Conservation (phyloP, 164 flowering plant genomes). For the Dillenia turbinata region DNA sequence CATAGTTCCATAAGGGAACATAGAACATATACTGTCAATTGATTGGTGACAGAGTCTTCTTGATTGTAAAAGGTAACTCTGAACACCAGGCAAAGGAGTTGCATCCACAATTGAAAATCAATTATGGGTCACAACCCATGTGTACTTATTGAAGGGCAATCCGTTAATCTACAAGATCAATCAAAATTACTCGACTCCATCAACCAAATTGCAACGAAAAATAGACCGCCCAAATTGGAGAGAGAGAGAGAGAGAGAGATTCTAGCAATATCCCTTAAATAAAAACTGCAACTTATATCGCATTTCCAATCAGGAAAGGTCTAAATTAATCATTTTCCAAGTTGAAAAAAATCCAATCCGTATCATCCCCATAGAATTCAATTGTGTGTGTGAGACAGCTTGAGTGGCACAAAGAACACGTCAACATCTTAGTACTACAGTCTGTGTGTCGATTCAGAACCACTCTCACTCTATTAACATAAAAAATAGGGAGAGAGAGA, state of each 20-base stretch:
- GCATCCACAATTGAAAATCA: slow-evolving; percentile 81
- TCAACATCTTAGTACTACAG: slow-evolving; percentile 14
- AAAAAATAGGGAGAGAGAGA: too few relatives aligned
- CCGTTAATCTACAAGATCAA: slow-evolving; percentile 49
- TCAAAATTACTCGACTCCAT: slow-evolving; percentile 3
- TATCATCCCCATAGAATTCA: too few relatives aligned
- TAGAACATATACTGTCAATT: slow-evolving; percentile 54
- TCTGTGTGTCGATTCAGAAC: too few relatives aligned
- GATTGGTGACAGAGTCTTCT: slow-evolving; percentile 89
- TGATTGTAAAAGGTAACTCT: slow-evolving; percentile 84
- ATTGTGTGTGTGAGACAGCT: slow-evolving; percentile 8
- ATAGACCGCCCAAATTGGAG: not conserved
- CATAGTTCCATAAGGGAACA: slow-evolving; percentile 3
- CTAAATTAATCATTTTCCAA: too few relatives aligned
- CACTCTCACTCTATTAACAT: too few relatives aligned
- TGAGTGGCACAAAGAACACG: slow-evolving; percentile 20
- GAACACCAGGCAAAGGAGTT: slow-evolving; percentile 60
- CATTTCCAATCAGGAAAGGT: too few relatives aligned
- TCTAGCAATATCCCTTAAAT: too few relatives aligned
- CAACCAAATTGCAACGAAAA: not conserved
- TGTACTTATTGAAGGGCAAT: slow-evolving; percentile 90
- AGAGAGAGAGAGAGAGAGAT: not conserved
- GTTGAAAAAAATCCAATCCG: too few relatives aligned
- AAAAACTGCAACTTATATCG: too few relatives aligned
- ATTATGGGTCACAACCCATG: slow-evolving; percentile 95